Evolutionary conservation across 2,329 filamentous ascomycete species (phyloP), one percentile per base, ranked within the genome.

Genomic region (Talaromyces sp.): DNA sequence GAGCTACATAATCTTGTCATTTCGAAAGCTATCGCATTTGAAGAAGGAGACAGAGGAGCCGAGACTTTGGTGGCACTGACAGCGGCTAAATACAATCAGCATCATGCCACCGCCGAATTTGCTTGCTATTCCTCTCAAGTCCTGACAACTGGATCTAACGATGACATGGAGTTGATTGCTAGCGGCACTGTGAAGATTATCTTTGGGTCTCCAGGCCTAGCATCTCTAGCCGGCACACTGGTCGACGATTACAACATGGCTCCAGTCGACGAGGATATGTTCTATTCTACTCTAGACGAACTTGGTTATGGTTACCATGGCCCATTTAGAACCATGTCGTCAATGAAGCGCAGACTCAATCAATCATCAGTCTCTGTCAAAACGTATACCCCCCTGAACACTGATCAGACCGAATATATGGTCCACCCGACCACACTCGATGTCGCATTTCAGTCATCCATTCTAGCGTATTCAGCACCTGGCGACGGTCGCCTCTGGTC

Each of bases 291-390:
- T 4, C 61, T 72, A 3, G 43, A 53, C 0, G 56, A 65, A 0
- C 59, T 69, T 31, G 69, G 69, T 10, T 70, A 68, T 48, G 63
- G 64, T 2, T 72, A 71, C 35, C 63, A 63, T 1, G 65, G 63
- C 1, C 62, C 62, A 6, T 71, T 71, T 57, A 59, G 60, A 8
- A 59, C 61, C 1, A 58, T 68, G 10, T 51, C 52, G 17, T 22
- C 13, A 1, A 56, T 55, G 15, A 55, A 37, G 10, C 43, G 60
- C 1, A 43, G 63, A 40, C 28, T 41, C 61, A 1, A 51, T 64
- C 21, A 64, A 62, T 33, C 65, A 62, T 0, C 58, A 53, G 9
- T 54, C 62, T 6, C 33, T 19, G 11, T 50, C 7, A 15, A 22
- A 2, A 28, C 40, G 6, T 48, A 48, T n/a, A 15, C n/a, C 13